Evolutionary conservation across 1,284 basidiomycete species (phyloP).

Genomic region (Rhodotorula sp.): DNA sequence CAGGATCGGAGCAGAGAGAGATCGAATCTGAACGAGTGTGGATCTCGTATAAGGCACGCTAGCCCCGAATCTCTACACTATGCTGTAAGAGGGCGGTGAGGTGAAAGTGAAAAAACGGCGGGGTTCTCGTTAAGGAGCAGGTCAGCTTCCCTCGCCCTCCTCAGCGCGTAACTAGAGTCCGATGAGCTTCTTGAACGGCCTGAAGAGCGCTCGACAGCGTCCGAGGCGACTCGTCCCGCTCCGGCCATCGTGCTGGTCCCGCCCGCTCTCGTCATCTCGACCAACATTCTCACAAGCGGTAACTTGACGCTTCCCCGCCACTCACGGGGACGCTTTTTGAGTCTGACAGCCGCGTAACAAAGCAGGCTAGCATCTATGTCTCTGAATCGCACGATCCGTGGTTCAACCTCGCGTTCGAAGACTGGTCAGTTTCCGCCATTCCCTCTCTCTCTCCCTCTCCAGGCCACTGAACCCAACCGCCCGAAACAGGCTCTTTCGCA

Average conservation of each 20-base stretch:
- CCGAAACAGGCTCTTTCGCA: conserved; percentile 71
- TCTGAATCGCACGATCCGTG: conserved; percentile 81
- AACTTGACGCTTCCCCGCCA: not conserved
- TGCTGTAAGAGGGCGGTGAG: too few relatives aligned
- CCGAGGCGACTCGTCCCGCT: not conserved
- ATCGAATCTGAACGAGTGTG: too few relatives aligned
- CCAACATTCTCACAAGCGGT: not conserved
- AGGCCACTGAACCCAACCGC: not conserved
- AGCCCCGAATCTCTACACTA: too few relatives aligned
- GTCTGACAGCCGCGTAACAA: not conserved
- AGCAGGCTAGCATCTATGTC: conserved; percentile 59
- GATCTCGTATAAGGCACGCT: too few relatives aligned
- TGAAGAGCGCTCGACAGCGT: not conserved
- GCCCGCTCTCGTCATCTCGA: not conserved
- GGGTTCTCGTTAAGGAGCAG: too few relatives aligned
- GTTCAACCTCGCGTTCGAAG: conserved; percentile 91
- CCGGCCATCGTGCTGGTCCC: not conserved
- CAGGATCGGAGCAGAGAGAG: too few relatives aligned
- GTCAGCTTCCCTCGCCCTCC: too few relatives aligned
- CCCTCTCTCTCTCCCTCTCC: not conserved
- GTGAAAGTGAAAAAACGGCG: too few relatives aligned
- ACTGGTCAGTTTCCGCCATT: conserved; percentile 64
- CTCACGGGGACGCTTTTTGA: not conserved
- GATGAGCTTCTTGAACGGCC: too few relatives aligned
- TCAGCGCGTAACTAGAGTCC: too few relatives aligned